Percentiles rank a stretch among this genome's conserved stretches.
Conservation (phyloP, 2,329 filamentous ascomycete genomes). For the Colletotrichum sp. region DNA sequence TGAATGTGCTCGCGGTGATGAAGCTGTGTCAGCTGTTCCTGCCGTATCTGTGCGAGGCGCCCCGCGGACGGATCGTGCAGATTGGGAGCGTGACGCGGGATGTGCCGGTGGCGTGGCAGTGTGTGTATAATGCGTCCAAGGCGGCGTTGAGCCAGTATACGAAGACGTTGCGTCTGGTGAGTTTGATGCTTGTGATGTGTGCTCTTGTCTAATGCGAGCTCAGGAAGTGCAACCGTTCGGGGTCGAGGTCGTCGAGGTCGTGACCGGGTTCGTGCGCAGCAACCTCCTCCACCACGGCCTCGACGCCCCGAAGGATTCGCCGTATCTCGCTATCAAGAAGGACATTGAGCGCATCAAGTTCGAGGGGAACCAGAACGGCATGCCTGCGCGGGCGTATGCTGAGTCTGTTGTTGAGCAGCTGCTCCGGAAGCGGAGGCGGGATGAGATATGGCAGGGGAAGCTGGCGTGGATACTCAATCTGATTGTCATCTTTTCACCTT, state of each 20-base stretch:
- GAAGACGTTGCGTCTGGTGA: not conserved
- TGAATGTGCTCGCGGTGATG: not conserved
- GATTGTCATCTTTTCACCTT: not conserved
- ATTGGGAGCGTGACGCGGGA: slow-evolving; percentile 12
- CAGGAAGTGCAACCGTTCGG: not conserved
- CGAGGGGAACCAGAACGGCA: not conserved
- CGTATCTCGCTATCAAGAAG: not conserved
- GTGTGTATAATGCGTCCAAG: slow-evolving; percentile 22
- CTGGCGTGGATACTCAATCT: not conserved
- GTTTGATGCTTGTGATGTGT: not conserved
- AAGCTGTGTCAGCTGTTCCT: not conserved
- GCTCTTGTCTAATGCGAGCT: not conserved
- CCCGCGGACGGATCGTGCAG: slow-evolving; percentile 18
- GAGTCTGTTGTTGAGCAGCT: not conserved
- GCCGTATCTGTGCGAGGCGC: not conserved
- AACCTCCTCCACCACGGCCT: not conserved
- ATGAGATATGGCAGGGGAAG: not conserved
- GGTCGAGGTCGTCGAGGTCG: not conserved
- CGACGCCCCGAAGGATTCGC: not conserved
- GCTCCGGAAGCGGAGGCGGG: not conserved
- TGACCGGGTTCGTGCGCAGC: not conserved
- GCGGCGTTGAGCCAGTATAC: not conserved
- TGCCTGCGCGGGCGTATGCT: not conserved
- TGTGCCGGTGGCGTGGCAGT: slow-evolving; percentile 15
- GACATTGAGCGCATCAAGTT: not conserved